Percentiles rank a stretch among this genome's conserved stretches.
Evolutionary conservation across 2,329 filamentous ascomycete genomes (phyloP).

Genomic region (Fusarium vanettenii): DNA sequence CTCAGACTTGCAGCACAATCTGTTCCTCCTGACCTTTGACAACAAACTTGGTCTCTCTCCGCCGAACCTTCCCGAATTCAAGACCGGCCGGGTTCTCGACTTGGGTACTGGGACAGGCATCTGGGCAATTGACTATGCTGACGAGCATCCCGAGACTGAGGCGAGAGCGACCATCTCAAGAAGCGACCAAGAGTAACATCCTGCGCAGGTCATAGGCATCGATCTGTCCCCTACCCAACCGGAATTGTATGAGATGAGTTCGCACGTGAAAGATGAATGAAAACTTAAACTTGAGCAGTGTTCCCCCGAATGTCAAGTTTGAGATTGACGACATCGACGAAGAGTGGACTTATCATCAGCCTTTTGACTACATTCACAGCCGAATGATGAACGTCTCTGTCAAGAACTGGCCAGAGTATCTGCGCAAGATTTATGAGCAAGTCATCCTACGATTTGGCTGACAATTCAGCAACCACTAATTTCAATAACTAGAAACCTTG

Average conservation of each 20-base stretch:
- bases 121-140: background rate
- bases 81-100: background rate
- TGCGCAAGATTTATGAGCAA: background rate
- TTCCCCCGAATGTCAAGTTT: background rate
- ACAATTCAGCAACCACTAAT: background rate
- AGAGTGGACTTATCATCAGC: background rate
- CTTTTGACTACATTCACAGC: background rate
- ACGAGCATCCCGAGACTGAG: background rate
- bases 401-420: background rate
- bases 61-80: background rate
- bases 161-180: background rate
- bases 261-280: background rate
- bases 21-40: constrained; percentile 2
- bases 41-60: constrained; percentile 1
- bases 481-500: background rate
- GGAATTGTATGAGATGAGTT: background rate
- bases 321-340: background rate
- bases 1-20: background rate
- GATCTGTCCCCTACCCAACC: background rate
- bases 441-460: accelerated
- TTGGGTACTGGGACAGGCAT: background rate
- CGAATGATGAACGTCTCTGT: background rate
- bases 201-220: background rate
- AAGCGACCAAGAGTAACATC: background rate
- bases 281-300: background rate